A percentile compares a stretch with the other conserved stretches of the same genome.
These are phyloP conservation scores for Arthroderma uncinatum DNA, from an alignment of 2,329 filamentous ascomycete genomes.

Conservation along the genomic window DNA sequence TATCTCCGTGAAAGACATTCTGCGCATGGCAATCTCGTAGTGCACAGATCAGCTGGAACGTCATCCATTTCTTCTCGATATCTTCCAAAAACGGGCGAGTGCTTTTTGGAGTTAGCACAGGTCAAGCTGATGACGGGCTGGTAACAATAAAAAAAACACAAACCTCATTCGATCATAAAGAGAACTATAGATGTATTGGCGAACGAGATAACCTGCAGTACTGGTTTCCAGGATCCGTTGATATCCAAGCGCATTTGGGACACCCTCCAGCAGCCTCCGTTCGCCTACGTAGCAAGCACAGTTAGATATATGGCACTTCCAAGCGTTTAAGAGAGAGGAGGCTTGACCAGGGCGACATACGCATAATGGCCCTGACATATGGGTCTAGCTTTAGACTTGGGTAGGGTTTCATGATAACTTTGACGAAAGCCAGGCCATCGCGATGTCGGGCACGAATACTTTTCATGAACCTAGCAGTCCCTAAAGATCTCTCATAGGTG, in stretches of 20 bases:
- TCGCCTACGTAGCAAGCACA: conserved; percentile 48
- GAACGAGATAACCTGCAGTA: conserved; percentile 81
- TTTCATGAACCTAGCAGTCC: conserved; percentile 91
- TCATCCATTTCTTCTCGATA: conserved; percentile 97
- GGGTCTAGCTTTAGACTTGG: conserved; percentile 65
- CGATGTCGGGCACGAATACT: conserved; percentile 82
- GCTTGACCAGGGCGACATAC: conserved; percentile 39
- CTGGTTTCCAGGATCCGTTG: conserved; percentile 85
- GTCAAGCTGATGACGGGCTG: not conserved
- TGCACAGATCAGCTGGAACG: conserved; percentile 87
- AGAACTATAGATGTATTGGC: conserved; percentile 92
- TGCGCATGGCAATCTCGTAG: conserved; percentile 81
- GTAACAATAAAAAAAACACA: conserved; percentile 2
- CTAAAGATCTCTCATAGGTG: conserved; percentile 83
- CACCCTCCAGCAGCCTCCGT: conserved; percentile 62
- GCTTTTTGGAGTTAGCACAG: conserved; percentile 40
- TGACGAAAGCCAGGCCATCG: conserved; percentile 85
- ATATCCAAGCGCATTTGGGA: conserved; percentile 85
- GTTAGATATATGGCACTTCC: not conserved
- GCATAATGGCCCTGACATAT: conserved; percentile 65
- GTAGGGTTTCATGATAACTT: conserved; percentile 89
- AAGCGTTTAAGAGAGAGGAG: not conserved
- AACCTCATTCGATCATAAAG: conserved; percentile 81
- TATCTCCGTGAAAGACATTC: conserved; percentile 91
- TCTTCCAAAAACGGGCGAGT: conserved; percentile 93